Base-by-base conservation (phyloP, 805 yeast species). In the Sungouiozyma intestinalis region DNA sequence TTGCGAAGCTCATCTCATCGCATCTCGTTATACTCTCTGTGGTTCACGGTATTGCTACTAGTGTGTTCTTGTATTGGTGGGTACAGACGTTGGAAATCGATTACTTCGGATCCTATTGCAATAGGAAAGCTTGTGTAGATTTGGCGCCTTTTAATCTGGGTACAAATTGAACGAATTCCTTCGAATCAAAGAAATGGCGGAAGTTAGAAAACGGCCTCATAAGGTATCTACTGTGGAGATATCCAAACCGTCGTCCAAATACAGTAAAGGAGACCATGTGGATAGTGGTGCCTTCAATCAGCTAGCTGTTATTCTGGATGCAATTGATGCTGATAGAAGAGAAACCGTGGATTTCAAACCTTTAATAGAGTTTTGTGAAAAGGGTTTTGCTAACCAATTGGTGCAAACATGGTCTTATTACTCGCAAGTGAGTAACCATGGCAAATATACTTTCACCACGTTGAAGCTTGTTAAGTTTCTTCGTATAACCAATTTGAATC, bases 361-460 rank as follows among this genome's bases (percentile, higher is more conserved):
- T 15, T 43, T 67, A 27, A 42, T 54, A 11, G 54, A 54, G 2
- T 67, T 68, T 46, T 56, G 63, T 20, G 52, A 58, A 14, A 62
- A 55, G 40, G 69, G 68, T 4, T 62, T 57, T 39, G 55, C 53
- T 2, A 46, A 54, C 8, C 72, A 69, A 46, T 49, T 64, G 14
- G 49, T 68, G 2, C 76, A 72, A 44, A 49, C 69, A 3, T 73
- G 77, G 76, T 66, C 73, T 2, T 70, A 66, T 46, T 68, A 59
- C 46, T 67, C 73, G 0, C 71, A 65, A 45, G 57, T 59, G 33
- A 62, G 78, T 52, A 78, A 80, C 44, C 79, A 76, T 52, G 54
- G 65, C 2, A 71, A 68, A 38, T 69, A 78, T 47, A 65, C 75
- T 0, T 64, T 62, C 16, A 43, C 72, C 2, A 66, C 81, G 0